Evolutionary conservation across 495 filamentous ascomycete genomes (phyloP).

Genomic region (Penicillium paradoxum): DNA sequence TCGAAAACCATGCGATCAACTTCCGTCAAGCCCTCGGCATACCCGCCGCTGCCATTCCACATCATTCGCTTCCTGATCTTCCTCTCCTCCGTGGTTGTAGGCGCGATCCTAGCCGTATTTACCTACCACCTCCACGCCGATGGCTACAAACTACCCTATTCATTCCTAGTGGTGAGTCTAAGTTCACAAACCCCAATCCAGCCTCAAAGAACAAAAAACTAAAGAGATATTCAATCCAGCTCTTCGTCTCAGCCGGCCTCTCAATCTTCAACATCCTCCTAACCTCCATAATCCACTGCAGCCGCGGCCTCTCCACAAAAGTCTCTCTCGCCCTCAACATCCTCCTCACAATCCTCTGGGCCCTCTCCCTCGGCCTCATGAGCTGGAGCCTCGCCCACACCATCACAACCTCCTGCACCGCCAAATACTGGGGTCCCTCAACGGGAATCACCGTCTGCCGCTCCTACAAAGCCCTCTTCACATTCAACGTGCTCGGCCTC

Average conservation of each 20-base stretch:
- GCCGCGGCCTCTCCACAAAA: constrained; percentile 51
- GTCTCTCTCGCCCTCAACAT: constrained; percentile 51
- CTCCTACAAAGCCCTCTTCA: constrained; percentile 61
- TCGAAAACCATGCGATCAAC: constrained; percentile 27
- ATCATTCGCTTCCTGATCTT: constrained; percentile 46
- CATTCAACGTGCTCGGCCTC: constrained; percentile 52
- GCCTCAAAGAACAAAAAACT: too few relatives aligned
- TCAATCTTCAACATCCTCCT: constrained; percentile 49
- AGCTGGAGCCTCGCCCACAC: constrained; percentile 54
- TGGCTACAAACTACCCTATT: constrained; percentile 54
- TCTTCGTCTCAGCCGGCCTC: constrained; percentile 50
- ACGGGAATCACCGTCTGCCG: constrained; percentile 58
- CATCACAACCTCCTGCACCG: constrained; percentile 52
- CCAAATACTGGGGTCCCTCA: constrained; percentile 50
- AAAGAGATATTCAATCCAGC: too few relatives aligned
- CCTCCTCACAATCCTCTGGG: constrained; percentile 52
- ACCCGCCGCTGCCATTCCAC: constrained; percentile 57
- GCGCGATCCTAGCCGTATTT: constrained; percentile 57
- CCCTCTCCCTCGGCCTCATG: constrained; percentile 51
- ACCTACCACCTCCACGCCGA: constrained; percentile 53
- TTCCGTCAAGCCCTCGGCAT: constrained; percentile 49
- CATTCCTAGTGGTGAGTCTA: constrained; percentile 55
- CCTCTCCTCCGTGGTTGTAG: constrained; percentile 52
- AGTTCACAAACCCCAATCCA: too few relatives aligned
- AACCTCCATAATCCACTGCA: constrained; percentile 53